Evolutionary conservation across 768 basidiomycete species (phyloP), one percentile per base, ranked within the genome.

Genomic region (Naganishia antarctica): DNA sequence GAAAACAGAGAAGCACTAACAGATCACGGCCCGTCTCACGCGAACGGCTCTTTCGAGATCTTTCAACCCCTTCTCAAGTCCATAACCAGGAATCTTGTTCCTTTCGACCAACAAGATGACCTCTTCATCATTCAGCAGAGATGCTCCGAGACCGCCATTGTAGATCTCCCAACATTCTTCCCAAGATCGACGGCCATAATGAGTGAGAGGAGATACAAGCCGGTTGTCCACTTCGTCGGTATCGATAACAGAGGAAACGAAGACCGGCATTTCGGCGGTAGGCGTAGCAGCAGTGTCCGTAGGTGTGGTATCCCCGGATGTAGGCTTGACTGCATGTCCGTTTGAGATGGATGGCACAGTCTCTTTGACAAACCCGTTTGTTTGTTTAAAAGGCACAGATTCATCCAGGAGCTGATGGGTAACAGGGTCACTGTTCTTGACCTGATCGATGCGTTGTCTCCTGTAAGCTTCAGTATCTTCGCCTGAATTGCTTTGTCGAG

Each of bases 21-120:
- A 97, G 66, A 98, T 87, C 69, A 99, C 81, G 3, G 90, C 89
- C 51, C 96, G 80, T 31, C 96, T 84, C 58, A 99, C 83, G 32
- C 82, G 78, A 1, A 98, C 94, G 40, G 96, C 93, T 46, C 96
- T 81, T 70, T 91, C 89, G 1, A 88, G 79, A 68, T 92, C 87
- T 60, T 86, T 91, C n/a, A 97, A 78, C 31, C 91, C 86, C 81
- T 97, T 98, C 80, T 99, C 96, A 63, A 98, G 79, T 28, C 90
- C 89, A 77, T 99, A 98, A n/a, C 89, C 83, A 0, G 89, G 87
- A 62, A 98, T 87, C 84, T 94, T 96, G 31, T 92, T 91, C 67
- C 86, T 86, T 80, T 93, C 90, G 1, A 87, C 83, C 47, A 99
- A 81, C 63, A 91, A 60, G 61, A 98, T 87, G 46, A 99, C 81